phyloP scores from a whole-genome alignment of 2,329 filamentous ascomycete species.

The Sclerotinia trifoliorum region DNA sequence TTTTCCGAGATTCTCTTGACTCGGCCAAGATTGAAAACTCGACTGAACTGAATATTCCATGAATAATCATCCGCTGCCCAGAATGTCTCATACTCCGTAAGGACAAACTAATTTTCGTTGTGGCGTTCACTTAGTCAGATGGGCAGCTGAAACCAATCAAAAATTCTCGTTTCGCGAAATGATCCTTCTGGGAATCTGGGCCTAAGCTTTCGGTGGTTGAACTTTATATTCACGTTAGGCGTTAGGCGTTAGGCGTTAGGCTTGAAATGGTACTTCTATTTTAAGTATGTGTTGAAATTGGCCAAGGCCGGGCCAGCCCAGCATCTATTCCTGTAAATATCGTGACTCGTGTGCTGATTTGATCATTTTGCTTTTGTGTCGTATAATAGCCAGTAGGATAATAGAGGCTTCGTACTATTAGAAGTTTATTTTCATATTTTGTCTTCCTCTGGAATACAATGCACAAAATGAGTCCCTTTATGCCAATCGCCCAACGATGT shows the following conservation, averaged over 20 bases:
- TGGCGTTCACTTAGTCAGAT: conserved; percentile 3
- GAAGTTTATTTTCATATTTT: not conserved
- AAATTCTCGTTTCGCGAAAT: not conserved
- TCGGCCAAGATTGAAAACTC: not conserved
- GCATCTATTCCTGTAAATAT: not conserved
- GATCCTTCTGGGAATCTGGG: not conserved
- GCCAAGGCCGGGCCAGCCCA: not conserved
- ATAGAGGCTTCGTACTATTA: not conserved
- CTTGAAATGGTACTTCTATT: not conserved
- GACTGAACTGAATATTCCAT: not conserved
- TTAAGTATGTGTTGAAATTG: not conserved
- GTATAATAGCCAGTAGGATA: conserved; percentile 1
- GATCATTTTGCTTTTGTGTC: not conserved
- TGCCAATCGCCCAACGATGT: not conserved
- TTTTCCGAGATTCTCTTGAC: not conserved
- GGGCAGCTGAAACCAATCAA: conserved; percentile 17
- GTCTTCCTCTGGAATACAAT: not conserved
- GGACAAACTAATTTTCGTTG: not conserved
- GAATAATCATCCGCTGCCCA: not conserved
- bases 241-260: no score
- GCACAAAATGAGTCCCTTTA: not conserved
- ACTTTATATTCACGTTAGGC: conserved; percentile 13
- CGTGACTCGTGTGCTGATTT: conserved; percentile 1
- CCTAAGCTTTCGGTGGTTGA: not conserved
- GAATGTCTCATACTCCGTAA: not conserved